Percentiles rank a stretch among this genome's conserved stretches.
phyloP scores from a whole-genome alignment of 768 basidiomycete species.

The Lyophyllum semitale region DNA sequence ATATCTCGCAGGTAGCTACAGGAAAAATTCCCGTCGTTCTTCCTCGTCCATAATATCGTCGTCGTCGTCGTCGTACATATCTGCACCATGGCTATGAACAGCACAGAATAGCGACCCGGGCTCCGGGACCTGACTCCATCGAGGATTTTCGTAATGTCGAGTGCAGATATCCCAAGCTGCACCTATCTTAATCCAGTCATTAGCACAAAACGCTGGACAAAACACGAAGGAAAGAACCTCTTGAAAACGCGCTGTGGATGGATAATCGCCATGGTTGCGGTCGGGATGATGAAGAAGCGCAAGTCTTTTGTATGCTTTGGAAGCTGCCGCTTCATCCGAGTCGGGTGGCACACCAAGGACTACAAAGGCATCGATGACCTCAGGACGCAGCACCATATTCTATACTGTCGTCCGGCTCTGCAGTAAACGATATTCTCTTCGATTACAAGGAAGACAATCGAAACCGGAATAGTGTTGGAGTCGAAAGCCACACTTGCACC shows the following conservation, averaged over 20 bases:
- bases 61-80: conserved; percentile 13
- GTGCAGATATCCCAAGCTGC: conserved; percentile 36
- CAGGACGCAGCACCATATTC: conserved; percentile 26
- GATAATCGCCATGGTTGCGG: conserved; percentile 31
- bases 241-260: conserved; percentile 36
- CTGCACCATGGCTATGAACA: neutral
- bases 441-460: neutral
- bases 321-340: conserved; percentile 23
- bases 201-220: conserved; percentile 6
- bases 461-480: neutral
- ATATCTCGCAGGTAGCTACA: conserved; percentile 16
- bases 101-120: neutral
- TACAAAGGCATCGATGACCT: conserved; percentile 29
- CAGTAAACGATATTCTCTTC: neutral
- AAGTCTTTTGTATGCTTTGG: conserved; percentile 31
- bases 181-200: conserved; percentile 30
- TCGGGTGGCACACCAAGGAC: conserved; percentile 27
- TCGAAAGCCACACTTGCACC: conserved; percentile 8
- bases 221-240: conserved; percentile 20
- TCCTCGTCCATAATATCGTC: conserved; percentile 30
- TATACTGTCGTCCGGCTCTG: neutral
- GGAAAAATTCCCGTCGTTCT: conserved; percentile 31
- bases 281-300: conserved; percentile 34
- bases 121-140: conserved; percentile 23
- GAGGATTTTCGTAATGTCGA: conserved; percentile 35